Evolutionary conservation across 2,329 filamentous ascomycete genomes (phyloP).

Genomic region (Diaporthe vexans): DNA sequence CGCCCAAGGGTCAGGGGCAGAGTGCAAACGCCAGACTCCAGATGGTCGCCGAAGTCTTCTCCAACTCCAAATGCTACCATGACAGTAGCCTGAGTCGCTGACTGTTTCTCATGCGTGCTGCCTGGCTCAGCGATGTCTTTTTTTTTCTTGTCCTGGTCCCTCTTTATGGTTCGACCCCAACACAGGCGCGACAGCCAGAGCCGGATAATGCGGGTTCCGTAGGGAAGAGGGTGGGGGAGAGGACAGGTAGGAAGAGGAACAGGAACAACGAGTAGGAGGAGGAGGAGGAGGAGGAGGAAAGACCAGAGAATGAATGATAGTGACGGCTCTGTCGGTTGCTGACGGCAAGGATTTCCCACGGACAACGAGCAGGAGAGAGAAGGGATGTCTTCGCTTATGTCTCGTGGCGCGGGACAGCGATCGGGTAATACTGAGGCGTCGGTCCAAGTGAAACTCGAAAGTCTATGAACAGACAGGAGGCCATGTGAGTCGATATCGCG

Average conservation of each 20-base stretch:
- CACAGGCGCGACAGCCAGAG: conserved; percentile 3
- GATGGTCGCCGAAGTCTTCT: conserved; percentile 18
- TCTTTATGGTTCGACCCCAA: conserved; percentile 5
- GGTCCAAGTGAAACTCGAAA: conserved; percentile 34
- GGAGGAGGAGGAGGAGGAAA: not conserved
- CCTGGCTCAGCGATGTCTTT: not conserved
- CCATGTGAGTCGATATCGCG: conserved; percentile 32
- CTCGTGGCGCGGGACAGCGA: conserved; percentile 20
- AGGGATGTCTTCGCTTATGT: conserved; percentile 31
- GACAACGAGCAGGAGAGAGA: conserved; percentile 1
- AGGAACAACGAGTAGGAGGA: not conserved
- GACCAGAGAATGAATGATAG: not conserved
- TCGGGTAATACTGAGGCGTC: conserved; percentile 25
- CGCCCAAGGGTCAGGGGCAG: conserved; percentile 30
- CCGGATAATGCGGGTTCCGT: conserved; percentile 7
- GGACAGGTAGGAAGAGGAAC: not conserved
- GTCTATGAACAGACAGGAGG: conserved; percentile 34
- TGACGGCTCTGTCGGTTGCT: conserved; percentile 11
- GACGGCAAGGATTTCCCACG: conserved; percentile 1
- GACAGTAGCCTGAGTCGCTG: conserved; percentile 22
- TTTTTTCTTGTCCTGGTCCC: not conserved
- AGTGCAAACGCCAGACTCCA: conserved; percentile 32
- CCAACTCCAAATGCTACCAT: conserved; percentile 33
- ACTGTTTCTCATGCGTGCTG: conserved; percentile 16
- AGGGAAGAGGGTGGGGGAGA: not conserved